Base-by-base conservation (phyloP, 768 basidiomycete genomes). In the Leccinum pellstonianum region DNA sequence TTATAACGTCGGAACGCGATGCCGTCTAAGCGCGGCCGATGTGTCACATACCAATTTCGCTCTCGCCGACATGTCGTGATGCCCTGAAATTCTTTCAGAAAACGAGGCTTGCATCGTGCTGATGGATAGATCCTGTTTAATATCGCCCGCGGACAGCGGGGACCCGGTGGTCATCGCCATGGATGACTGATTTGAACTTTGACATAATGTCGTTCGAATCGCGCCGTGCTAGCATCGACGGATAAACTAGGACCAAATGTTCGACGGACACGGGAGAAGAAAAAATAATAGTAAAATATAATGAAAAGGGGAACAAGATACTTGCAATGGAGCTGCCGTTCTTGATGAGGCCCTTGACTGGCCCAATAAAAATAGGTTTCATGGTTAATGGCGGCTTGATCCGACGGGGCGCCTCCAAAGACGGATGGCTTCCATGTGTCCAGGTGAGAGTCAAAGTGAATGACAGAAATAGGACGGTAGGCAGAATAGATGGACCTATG, bases 351-450 rank as follows among this genome's bases (percentile, higher is more conserved):
- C 93, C 92, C 90, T 65, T 88, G 83, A 60, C 85, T 86, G 0
- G 93, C 93, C 82, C 90, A 90, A 75, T 91, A 94, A 74, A 95
- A 95, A 77, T 93, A 94, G 3, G 90, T 92, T 12, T 92, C 93
- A 60, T 95, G 93, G 61, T 90, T 93, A 63, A 95, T 86, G 21
- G 86, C 85, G 0, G 87, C 88, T 58, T 86, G 86, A 1, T 80
- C 79, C 27, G 86, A 86, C 4, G 87, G 88, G 3, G 88, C 85
- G 10, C 87, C 87, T 23, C 89, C 89, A 67, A 90, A 90, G 10
- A 88, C 85, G 33, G 82, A 77, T 4, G 88, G 87, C 66, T 86
- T 88, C 88, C 88, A 90, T 11, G 87, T 90, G 67, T 90, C 87
- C 37, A 92, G 81, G 73, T 93, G 90, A 33, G 89, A 88, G 71